Base-by-base conservation (phyloP, 2,329 filamentous ascomycete genomes). In the Fusarium sp. region DNA sequence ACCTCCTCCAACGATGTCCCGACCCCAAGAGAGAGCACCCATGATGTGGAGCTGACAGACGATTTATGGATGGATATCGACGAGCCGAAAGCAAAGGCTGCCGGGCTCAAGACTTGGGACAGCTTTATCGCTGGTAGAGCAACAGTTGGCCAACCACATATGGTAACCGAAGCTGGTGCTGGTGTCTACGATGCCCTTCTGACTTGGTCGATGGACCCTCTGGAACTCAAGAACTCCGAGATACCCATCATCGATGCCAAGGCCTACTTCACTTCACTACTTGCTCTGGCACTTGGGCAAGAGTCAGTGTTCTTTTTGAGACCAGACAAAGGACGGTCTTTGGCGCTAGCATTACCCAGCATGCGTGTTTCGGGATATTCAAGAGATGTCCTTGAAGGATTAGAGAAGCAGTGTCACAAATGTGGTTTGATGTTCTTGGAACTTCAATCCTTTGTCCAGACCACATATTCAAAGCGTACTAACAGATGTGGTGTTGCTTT, bases 291-390 rank as follows among this genome's bases (percentile, higher is more conserved):
- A 0, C 87, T 95, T 7, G 94, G 93, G 0, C 87, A 93, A 57
- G 91, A 91, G 42, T 95, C 93, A 0, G 85, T 93, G 2, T 87
- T 96, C 37, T 96, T 94, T 80, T 79, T 82, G 0, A 94, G 90
- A 86, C 84, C 91, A 60, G 79, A 85, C 3, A 83, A 84, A 4
- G 85, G 85, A 31, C 82, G 82, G 27, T 83, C 83, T 0, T 94
- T 95, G 75, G 80, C 83, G 18, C 85, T 87, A 11, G 81, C 82
- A 2, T 75, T 88, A 1, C 76, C 84, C 1, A 80, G 83, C 8
- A 84, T 89, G 69, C 85, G 89, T 57, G 84, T 91, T 47, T 87
- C 89, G 0, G 89, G 90, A 6, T 89, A 89, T 75, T 87, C 92
- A 1, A 82, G 86, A 5, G 80, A 87, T 31, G 82, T 86, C 1